Conservation (phyloP, 2,329 filamentous ascomycete species). For the Thelonectria rubi region DNA sequence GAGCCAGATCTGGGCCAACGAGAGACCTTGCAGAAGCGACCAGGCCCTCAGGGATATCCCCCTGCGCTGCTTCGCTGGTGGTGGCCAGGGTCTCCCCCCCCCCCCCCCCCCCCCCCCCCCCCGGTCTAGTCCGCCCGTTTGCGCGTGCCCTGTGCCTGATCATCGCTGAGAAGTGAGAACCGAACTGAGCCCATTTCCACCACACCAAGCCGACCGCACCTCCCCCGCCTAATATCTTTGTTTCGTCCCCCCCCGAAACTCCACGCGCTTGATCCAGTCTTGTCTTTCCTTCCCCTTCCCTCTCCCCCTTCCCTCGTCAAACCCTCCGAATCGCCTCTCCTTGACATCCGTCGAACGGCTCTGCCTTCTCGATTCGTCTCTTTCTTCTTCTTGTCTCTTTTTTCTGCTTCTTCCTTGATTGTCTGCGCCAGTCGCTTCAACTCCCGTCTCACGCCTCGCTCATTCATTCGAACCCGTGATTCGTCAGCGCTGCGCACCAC, state of each 20-base stretch:
- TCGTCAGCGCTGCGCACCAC: slow-evolving; percentile 27
- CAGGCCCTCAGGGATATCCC: background rate
- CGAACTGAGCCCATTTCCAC: slow-evolving; percentile 1
- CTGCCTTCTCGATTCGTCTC: slow-evolving; percentile 38
- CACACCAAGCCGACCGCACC: background rate
- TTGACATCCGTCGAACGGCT: slow-evolving; percentile 34
- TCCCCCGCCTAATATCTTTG: slow-evolving; percentile 37
- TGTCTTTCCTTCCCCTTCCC: slow-evolving; percentile 24
- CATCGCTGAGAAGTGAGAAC: background rate
- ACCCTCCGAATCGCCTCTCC: slow-evolving; percentile 32
- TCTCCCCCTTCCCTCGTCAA: slow-evolving; percentile 25
- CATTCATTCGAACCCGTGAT: slow-evolving; percentile 28
- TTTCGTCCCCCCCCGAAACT: slow-evolving; percentile 40
- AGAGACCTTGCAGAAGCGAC: slow-evolving; percentile 1
- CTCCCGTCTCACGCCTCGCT: slow-evolving; percentile 34
- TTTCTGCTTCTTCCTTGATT: background rate
- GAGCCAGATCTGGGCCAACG: slow-evolving; percentile 28
- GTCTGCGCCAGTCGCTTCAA: slow-evolving; percentile 27
- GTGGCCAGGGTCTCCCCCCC: too few species aligned
- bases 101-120: background rate
- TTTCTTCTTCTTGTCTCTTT: slow-evolving; percentile 29
- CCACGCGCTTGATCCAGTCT: slow-evolving; percentile 21
- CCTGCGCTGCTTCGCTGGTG: too few species aligned
- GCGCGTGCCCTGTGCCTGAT: slow-evolving; percentile 5
- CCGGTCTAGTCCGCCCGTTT: slow-evolving; percentile 7